These are phyloP conservation scores for Populus hybrid DNA, from an alignment of 441 rosid genomes.

Conservation along the genomic window DNA sequence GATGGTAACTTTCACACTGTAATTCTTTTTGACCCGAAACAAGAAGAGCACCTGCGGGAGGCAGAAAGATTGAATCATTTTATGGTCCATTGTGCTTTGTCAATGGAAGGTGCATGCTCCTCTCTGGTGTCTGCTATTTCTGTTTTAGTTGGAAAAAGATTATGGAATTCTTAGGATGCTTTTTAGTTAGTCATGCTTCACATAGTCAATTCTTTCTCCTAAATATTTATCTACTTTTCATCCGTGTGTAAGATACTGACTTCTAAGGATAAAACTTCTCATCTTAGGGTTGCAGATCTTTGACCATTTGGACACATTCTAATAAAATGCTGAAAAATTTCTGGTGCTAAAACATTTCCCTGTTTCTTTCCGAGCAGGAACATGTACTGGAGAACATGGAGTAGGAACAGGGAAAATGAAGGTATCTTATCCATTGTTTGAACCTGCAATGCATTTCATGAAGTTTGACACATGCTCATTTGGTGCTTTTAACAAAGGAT, in stretches of 20 bases:
- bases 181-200: slow-evolving; percentile 3
- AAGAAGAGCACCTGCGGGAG: slow-evolving; percentile 60
- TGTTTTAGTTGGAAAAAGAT: not conserved
- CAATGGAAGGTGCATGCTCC: slow-evolving; percentile 70
- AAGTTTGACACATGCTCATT: not conserved
- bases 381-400: slow-evolving; percentile 96
- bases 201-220: not conserved
- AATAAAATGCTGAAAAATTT: slow-evolving; percentile 6
- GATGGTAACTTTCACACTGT: slow-evolving; percentile 92
- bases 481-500: not conserved
- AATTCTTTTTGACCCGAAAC: slow-evolving; percentile 71
- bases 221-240: not conserved
- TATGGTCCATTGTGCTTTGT: slow-evolving; percentile 79
- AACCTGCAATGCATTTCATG: not conserved
- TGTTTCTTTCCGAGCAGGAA: slow-evolving; percentile 46
- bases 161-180: not conserved
- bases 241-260: not conserved
- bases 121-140: not conserved
- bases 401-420: slow-evolving; percentile 98
- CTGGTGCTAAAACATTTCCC: slow-evolving; percentile 12
- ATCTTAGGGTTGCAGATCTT: not conserved
- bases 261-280: not conserved
- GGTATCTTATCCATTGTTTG: slow-evolving; percentile 39
- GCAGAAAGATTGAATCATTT: slow-evolving; percentile 77
- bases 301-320: not conserved